Conservation (phyloP, 768 basidiomycete genomes). For the Ephemerocybe angulata region DNA sequence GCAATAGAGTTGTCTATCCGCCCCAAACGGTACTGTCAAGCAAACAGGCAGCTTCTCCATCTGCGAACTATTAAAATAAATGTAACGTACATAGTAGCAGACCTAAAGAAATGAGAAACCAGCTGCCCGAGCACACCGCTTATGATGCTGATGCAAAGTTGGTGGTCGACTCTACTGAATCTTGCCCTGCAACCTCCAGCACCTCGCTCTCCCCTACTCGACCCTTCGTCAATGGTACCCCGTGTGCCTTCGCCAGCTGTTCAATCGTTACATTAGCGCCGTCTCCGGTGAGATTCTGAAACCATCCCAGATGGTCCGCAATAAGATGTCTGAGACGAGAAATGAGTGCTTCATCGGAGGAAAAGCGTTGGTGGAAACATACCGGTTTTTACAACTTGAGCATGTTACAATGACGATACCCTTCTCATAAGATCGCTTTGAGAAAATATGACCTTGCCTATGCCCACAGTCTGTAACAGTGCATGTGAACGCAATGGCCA, state of each 20-base stretch:
- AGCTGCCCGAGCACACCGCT: not conserved
- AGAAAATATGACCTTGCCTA: conserved; percentile 86
- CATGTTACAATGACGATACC: conserved; percentile 92
- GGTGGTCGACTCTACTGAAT: not conserved
- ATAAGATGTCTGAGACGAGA: conserved; percentile 63
- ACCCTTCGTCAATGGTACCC: conserved; percentile 67
- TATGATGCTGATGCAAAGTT: not conserved
- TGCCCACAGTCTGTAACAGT: conserved; percentile 66
- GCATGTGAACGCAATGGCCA: conserved; percentile 84
- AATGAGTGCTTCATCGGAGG: not conserved
- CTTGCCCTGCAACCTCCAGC: conserved; percentile 43
- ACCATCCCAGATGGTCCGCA: conserved; percentile 91
- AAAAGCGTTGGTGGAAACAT: not conserved
- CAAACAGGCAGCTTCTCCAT: too few relatives aligned
- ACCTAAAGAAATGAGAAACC: too few relatives aligned
- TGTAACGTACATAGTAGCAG: too few relatives aligned
- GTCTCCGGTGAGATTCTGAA: conserved; percentile 73
- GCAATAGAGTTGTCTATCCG: too few relatives aligned
- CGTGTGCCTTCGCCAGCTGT: conserved; percentile 71
- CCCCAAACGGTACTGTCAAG: too few relatives aligned
- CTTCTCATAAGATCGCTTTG: conserved; percentile 76
- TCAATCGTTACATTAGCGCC: conserved; percentile 79
- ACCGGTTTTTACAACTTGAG: conserved; percentile 87
- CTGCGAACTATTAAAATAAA: too few relatives aligned
- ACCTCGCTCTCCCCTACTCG: conserved; percentile 46